These are phyloP conservation scores for Penicillium corylophilum DNA, from an alignment of 2,329 filamentous ascomycete species.

Conservation along the genomic window DNA sequence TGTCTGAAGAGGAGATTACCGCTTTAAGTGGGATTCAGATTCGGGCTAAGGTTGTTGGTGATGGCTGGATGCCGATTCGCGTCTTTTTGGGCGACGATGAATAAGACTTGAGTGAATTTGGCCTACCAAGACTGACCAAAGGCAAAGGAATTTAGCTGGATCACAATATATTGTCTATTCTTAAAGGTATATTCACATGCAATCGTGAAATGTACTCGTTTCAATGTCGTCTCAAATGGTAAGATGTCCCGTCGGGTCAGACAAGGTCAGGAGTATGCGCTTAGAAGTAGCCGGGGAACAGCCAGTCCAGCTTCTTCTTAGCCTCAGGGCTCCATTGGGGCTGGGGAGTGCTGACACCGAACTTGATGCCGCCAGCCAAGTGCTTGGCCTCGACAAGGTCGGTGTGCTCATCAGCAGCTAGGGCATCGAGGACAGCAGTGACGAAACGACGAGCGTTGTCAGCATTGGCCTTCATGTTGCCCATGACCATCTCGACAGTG, in stretches of 20 bases:
- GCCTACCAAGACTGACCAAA: not conserved
- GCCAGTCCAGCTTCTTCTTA: conserved; percentile 75
- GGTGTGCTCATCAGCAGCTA: conserved; percentile 72
- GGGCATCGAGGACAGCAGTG: conserved; percentile 80
- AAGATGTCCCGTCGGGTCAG: not conserved
- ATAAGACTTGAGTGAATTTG: not conserved
- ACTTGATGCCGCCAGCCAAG: conserved; percentile 71
- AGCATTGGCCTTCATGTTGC: conserved; percentile 90
- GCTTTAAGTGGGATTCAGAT: not conserved
- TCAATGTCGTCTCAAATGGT: not conserved
- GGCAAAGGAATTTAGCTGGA: not conserved
- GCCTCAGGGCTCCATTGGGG: conserved; percentile 71
- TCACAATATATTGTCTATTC: not conserved
- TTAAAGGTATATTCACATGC: not conserved
- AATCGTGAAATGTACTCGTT: not conserved
- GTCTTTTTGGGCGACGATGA: not conserved
- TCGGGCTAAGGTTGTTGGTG: not conserved
- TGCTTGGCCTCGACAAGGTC: conserved; percentile 79
- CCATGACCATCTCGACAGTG: conserved; percentile 95
- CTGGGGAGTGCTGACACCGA: conserved; percentile 81
- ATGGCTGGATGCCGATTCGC: not conserved
- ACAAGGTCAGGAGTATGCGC: conserved; percentile 30
- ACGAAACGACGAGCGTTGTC: conserved; percentile 84
- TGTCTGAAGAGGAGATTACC: not conserved
- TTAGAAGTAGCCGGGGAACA: conserved; percentile 78